These are phyloP conservation scores for Hordeum marinum DNA, from an alignment of 176 grass and related monocot species.

Conservation along the genomic window DNA sequence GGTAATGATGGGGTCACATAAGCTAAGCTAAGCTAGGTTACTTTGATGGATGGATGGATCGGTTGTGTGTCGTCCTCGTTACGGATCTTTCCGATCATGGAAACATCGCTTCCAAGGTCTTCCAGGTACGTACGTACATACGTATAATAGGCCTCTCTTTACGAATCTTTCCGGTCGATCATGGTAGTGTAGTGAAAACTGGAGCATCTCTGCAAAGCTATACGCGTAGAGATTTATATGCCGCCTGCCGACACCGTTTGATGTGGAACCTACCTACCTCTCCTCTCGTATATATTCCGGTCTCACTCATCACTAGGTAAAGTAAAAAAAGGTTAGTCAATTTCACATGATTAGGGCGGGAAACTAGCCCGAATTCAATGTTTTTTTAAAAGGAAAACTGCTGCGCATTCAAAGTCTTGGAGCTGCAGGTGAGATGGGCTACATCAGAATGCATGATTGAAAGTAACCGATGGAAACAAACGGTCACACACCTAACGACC, in stretches of 20 bases:
- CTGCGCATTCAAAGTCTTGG: not conserved
- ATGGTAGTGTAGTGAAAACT: conserved; percentile 8
- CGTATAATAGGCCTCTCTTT: not conserved
- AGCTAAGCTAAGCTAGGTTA: not conserved
- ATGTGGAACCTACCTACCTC: conserved; percentile 42
- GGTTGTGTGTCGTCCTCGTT: conserved; percentile 49
- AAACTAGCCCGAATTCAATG: not conserved
- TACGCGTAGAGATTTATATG: too few species aligned
- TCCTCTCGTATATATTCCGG: not conserved
- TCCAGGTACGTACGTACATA: not conserved
- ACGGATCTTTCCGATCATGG: conserved; percentile 63
- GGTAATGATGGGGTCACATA: conserved; percentile 25
- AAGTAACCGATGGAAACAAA: not conserved
- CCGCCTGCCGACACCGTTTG: conserved; percentile 48
- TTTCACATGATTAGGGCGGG: not conserved
- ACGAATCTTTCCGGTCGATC: too few species aligned
- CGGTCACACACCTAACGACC: not conserved
- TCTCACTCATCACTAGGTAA: not conserved
- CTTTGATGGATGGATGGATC: not conserved
- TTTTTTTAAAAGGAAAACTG: not conserved
- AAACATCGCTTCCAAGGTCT: conserved; percentile 73
- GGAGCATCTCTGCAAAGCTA: conserved; percentile 49
- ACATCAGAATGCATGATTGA: conserved; percentile 8
- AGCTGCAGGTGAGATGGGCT: not conserved
- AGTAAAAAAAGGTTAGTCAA: not conserved